Evolutionary conservation across 2,329 filamentous ascomycete species (phyloP).

Genomic region (Aspergillus neotritici): DNA sequence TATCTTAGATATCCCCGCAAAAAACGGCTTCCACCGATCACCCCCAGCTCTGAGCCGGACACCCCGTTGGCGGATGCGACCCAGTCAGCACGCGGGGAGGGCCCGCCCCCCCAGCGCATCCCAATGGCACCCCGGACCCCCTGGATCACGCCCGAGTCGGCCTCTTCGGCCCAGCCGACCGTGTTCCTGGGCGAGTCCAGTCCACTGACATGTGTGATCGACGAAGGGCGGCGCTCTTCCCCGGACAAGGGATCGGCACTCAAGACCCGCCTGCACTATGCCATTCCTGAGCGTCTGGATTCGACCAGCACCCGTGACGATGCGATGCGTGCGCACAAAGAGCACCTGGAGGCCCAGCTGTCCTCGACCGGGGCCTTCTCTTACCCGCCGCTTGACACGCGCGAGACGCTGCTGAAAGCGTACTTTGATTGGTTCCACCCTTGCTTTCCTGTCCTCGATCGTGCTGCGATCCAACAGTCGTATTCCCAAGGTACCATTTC

Average conservation of each 20-base stretch:
- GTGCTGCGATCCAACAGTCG: slow-evolving; percentile 37
- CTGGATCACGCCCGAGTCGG: not conserved
- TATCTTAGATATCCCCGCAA: slow-evolving; percentile 17
- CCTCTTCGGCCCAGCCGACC: slow-evolving; percentile 16
- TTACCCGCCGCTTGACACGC: slow-evolving; percentile 41
- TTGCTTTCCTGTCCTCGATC: slow-evolving; percentile 51
- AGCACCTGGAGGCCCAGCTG: slow-evolving; percentile 33
- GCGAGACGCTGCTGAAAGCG: slow-evolving; percentile 43
- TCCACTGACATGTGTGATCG: slow-evolving; percentile 47
- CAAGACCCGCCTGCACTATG: slow-evolving; percentile 35
- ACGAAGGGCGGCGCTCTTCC: slow-evolving; percentile 29
- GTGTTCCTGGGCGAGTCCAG: slow-evolving; percentile 47
- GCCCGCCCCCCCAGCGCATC: not conserved
- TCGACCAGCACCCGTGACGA: slow-evolving; percentile 14
- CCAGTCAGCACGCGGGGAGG: not conserved
- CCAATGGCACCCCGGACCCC: not conserved
- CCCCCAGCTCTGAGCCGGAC: not conserved
- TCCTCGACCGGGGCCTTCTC: slow-evolving; percentile 41
- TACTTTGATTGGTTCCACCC: slow-evolving; percentile 56
- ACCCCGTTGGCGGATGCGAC: not conserved
- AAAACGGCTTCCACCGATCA: slow-evolving; percentile 9
- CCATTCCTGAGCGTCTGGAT: slow-evolving; percentile 21
- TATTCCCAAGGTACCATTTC: slow-evolving; percentile 43
- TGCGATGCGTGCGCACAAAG: slow-evolving; percentile 20
- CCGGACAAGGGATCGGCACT: slow-evolving; percentile 24